phyloP scores from a whole-genome alignment of 2,329 filamentous ascomycete genomes.

The Alternaria consortialis region DNA sequence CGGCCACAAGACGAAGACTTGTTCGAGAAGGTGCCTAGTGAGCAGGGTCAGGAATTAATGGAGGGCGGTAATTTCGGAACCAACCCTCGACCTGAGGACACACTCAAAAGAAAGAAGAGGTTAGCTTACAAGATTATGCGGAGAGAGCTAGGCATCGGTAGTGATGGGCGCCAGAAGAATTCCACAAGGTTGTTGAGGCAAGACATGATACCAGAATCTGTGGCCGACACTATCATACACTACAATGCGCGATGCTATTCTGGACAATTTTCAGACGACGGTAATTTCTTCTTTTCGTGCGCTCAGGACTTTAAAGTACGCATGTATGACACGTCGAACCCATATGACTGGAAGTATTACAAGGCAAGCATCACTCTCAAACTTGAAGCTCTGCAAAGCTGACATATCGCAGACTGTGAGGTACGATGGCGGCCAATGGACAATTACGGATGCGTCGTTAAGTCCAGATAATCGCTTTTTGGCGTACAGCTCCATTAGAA shows the following conservation, averaged over 20 bases:
- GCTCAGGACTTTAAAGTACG: conserved; percentile 93
- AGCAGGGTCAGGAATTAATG: conserved; percentile 81
- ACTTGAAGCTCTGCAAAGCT: conserved; percentile 2
- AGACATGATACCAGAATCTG: conserved; percentile 78
- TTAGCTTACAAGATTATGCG: conserved; percentile 77
- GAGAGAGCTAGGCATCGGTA: conserved; percentile 79
- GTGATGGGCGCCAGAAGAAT: conserved; percentile 65
- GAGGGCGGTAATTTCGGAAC: conserved; percentile 80
- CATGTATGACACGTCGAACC: conserved; percentile 97
- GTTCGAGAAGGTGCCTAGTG: conserved; percentile 86
- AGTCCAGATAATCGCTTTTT: conserved; percentile 92
- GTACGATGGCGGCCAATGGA: conserved; percentile 92
- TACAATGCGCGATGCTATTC: conserved; percentile 89
- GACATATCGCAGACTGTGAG: conserved; percentile 72
- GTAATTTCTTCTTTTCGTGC: conserved; percentile 95
- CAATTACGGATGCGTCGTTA: conserved; percentile 89
- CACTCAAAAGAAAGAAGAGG: conserved; percentile 66
- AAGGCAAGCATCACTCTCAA: conserved; percentile 65
- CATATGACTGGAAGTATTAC: conserved; percentile 95
- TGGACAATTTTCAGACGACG: conserved; percentile 95
- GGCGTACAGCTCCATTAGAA: conserved; percentile 89
- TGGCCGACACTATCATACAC: conserved; percentile 86
- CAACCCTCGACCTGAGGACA: conserved; percentile 63
- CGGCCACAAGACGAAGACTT: conserved; percentile 58
- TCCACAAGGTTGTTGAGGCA: conserved; percentile 75